Percentiles rank a stretch among this genome's conserved stretches.
phyloP scores from a whole-genome alignment of 73 alveolate genomes.

The Blepharisma stoltei region DNA sequence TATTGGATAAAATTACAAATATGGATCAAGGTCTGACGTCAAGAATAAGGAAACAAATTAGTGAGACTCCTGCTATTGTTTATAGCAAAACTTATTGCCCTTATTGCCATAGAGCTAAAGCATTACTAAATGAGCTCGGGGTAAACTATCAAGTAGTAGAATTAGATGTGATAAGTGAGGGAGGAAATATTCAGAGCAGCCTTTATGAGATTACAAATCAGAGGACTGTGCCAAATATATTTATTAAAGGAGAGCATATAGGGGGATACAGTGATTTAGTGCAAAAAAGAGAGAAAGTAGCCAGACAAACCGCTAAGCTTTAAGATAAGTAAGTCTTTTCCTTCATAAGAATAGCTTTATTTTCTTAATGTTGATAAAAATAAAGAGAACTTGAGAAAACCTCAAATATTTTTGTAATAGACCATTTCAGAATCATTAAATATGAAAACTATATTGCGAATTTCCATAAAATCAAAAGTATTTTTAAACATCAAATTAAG shows the following conservation, averaged over 20 bases:
- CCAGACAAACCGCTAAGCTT: too few relatives aligned
- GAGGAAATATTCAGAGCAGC: constrained; percentile 32
- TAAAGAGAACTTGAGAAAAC: too few relatives aligned
- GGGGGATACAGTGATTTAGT: constrained; percentile 49
- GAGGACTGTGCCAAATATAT: constrained; percentile 59
- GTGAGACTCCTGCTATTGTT: constrained; percentile 36
- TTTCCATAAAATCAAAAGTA: too few relatives aligned
- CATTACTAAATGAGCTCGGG: constrained; percentile 12
- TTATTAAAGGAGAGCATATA: constrained; percentile 47
- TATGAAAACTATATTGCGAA: too few relatives aligned
- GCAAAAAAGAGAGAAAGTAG: too few relatives aligned
- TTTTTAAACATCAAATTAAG: too few relatives aligned
- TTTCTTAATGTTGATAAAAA: too few relatives aligned
- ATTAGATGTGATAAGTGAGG: constrained; percentile 37
- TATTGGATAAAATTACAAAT: too few relatives aligned
- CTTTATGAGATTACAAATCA: constrained; percentile 42
- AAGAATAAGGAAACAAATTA: constrained; percentile 26
- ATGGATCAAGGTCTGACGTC: not conserved
- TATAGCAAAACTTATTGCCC: constrained; percentile 52
- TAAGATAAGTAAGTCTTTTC: too few relatives aligned
- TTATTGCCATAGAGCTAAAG: constrained; percentile 44
- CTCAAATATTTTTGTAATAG: too few relatives aligned
- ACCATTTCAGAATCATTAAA: too few relatives aligned
- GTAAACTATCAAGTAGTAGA: constrained; percentile 32
- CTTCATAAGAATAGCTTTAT: too few relatives aligned